A percentile compares a stretch with the other conserved stretches of the same genome.
Evolutionary conservation across 768 basidiomycete species (phyloP).

Genomic region (Tubosaeta sp.): DNA sequence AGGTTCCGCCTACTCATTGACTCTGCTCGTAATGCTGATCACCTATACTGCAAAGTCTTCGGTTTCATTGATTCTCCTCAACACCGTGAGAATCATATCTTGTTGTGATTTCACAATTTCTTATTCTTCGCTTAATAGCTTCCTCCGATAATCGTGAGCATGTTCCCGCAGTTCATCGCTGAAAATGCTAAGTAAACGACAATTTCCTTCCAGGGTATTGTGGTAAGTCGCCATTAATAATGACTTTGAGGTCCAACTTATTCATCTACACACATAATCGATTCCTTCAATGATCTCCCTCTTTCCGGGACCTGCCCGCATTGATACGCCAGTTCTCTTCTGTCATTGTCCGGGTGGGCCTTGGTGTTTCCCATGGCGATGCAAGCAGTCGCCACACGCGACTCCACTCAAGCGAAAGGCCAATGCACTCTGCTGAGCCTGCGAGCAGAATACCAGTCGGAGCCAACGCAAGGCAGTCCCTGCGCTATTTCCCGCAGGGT

Average conservation of each 20-base stretch:
- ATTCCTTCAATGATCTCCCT: neutral
- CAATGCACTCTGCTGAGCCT: neutral
- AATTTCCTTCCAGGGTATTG: slow-evolving; percentile 5
- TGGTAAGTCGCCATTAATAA: slow-evolving; percentile 8
- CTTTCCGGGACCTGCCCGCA: too few species aligned
- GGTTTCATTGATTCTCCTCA: slow-evolving; percentile 9
- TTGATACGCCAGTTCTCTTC: slow-evolving; percentile 14
- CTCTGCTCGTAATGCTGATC: slow-evolving; percentile 15
- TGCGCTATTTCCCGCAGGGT: neutral
- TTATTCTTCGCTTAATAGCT: slow-evolving; percentile 1
- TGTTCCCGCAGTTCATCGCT: neutral
- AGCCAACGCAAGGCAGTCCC: neutral
- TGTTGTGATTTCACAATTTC: neutral
- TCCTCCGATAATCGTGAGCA: slow-evolving; percentile 9
- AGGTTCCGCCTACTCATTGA: neutral
- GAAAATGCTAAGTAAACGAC: neutral
- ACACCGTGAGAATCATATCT: slow-evolving; percentile 4
- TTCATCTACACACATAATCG: neutral
- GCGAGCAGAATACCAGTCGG: neutral
- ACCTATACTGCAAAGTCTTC: neutral
- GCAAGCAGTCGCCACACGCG: neutral
- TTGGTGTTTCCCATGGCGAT: slow-evolving; percentile 15
- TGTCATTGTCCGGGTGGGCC: slow-evolving; percentile 22
- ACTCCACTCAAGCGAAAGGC: neutral
- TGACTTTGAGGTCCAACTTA: too few species aligned